Evolutionary conservation across 257 asterid species (phyloP), one percentile per base, ranked within the genome.

Genomic region (Salvia splendens): DNA sequence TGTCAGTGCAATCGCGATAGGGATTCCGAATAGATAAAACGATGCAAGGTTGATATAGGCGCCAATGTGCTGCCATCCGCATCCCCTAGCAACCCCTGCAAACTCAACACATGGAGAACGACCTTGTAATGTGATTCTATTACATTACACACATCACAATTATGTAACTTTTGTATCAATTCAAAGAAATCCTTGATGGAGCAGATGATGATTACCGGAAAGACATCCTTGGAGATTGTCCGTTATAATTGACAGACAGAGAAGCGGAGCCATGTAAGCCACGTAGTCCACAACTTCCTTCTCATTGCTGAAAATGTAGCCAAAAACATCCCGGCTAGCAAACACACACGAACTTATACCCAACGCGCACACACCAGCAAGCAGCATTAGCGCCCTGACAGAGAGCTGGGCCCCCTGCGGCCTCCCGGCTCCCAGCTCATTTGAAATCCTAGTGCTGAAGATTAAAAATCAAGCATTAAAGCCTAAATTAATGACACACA

Each of bases 61-160:
- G 46, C 95, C 98, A 7, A 89, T 82, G 33, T 92, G 96, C 65
- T 89, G 96, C 92, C 91, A 86, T 71, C 92, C 92, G 65, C 96
- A 85, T 71, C 96, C 96, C 78, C 96, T 83, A 33, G 90, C 96
- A 56, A 88, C 91, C 43, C 95, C 89, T 82, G 91, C 11, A 92
- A 87, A 20, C 24, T 20, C 24, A 20, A 1, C 24, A 20, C 24
- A 20, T 20, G 24, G 24, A 20, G 24, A 20, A 20, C 24, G 24
- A 20, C 24, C 24, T 20, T 1, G 24, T 20, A 0, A 20, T 0
- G 1, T 20, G 24, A 20, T 20, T 20, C 24, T 20, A 20, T 20
- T 20, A 20, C 24, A 1, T 20, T 20, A 20, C 24, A 20, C 1
- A 1, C 24, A 1, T 20, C 24, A 20, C 24, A 20, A 20, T 20